phyloP scores from a whole-genome alignment of 78 protist species.

The Guillardia theta region DNA sequence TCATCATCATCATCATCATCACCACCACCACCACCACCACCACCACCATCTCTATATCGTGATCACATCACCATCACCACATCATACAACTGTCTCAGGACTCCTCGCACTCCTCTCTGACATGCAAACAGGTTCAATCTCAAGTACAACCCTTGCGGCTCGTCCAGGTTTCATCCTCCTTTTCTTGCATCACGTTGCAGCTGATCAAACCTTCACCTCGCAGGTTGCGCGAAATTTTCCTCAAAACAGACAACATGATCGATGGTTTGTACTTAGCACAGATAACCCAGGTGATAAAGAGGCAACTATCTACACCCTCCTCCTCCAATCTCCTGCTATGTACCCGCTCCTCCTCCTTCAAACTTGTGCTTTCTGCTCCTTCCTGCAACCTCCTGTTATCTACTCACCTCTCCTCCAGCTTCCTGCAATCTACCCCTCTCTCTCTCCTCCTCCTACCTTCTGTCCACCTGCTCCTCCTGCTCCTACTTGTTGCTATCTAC shows the following conservation, averaged over 20 bases:
- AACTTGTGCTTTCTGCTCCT: no score
- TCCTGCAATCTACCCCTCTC: no score
- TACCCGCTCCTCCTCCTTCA: no score
- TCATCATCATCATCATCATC: background rate
- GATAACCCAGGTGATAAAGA: constrained; percentile 1
- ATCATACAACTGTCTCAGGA: background rate
- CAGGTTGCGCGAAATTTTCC: constrained; percentile 64
- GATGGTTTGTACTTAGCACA: constrained; percentile 38
- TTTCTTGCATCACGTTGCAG: no score
- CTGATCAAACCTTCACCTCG: no score
- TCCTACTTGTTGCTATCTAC: no score
- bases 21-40: background rate
- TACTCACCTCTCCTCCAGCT: background rate
- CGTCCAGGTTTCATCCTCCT: no score
- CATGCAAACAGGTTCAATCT: constrained; percentile 85
- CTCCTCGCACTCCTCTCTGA: background rate
- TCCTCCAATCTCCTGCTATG: no score
- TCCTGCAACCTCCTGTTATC: no score
- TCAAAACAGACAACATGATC: constrained; percentile 93
- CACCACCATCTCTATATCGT: background rate
- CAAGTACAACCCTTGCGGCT: constrained; percentile 91
- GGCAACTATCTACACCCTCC: background rate
- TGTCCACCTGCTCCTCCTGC: no score
- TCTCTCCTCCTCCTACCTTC: no score
- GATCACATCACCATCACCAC: background rate